Evolutionary conservation across 768 basidiomycete species (phyloP).

Genomic region (Lactifluus hygrophoroides): DNA sequence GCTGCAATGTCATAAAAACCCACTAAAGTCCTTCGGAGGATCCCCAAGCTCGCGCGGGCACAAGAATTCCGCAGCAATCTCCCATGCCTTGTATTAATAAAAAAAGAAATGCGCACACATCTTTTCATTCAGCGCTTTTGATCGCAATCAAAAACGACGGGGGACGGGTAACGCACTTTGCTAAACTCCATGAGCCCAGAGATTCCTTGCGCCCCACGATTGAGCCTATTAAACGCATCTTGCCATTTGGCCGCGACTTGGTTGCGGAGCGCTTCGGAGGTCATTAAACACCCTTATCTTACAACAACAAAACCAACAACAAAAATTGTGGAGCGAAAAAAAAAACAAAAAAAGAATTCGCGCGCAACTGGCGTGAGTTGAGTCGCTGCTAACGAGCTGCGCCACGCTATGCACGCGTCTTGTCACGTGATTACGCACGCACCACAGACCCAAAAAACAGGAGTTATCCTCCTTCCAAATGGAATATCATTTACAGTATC

Average conservation of each 20-base stretch:
- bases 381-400: not conserved
- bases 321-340: too few species aligned
- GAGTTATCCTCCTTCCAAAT: too few species aligned
- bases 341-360: too few species aligned
- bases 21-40: conserved; percentile 27
- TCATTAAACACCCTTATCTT: too few species aligned
- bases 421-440: not conserved
- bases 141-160: not conserved
- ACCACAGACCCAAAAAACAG: too few species aligned
- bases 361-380: too few species aligned
- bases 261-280: conserved; percentile 51
- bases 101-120: not conserved
- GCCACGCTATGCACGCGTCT: too few species aligned
- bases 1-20: not conserved
- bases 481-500: too few species aligned
- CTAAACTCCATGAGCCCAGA: conserved; percentile 56
- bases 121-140: not conserved
- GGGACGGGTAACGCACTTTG: conserved; percentile 31
- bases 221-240: conserved; percentile 57
- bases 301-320: too few species aligned
- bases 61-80: conserved; percentile 41
- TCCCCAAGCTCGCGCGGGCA: conserved; percentile 44
- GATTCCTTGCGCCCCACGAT: conserved; percentile 50
- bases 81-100: conserved; percentile 50
- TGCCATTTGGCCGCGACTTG: conserved; percentile 68